Evolutionary conservation across 495 filamentous ascomycete genomes (phyloP).

Genomic region (Daldinia loculata): DNA sequence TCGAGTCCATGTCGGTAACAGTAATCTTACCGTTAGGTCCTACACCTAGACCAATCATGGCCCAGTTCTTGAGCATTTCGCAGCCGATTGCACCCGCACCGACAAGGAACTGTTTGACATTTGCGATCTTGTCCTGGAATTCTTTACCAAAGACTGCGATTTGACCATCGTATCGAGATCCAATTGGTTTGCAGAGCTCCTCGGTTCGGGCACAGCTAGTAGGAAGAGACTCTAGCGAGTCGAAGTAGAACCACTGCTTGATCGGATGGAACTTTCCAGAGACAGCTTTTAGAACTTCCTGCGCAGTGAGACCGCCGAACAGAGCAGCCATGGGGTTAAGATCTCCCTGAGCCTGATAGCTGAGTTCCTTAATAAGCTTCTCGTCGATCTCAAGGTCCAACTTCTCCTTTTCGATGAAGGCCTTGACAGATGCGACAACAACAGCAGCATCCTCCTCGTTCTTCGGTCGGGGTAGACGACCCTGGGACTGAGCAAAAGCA

Average conservation of each 20-base stretch:
- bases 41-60: slow-evolving; percentile 94
- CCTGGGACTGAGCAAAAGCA: slow-evolving; percentile 75
- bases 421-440: slow-evolving; percentile 74
- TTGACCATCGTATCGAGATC: slow-evolving; percentile 92
- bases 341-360: slow-evolving; percentile 94
- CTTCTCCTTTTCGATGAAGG: slow-evolving; percentile 75
- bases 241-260: slow-evolving; percentile 94
- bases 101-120: slow-evolving; percentile 90
- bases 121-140: slow-evolving; percentile 91
- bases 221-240: slow-evolving; percentile 94
- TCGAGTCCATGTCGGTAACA: slow-evolving; percentile 97
- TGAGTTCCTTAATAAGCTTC: slow-evolving; percentile 91
- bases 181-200: slow-evolving; percentile 83
- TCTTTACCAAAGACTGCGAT: slow-evolving; percentile 95
- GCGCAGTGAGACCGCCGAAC: slow-evolving; percentile 93
- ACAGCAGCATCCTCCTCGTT: slow-evolving; percentile 84
- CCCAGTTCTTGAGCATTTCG: slow-evolving; percentile 99
- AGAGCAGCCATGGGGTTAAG: slow-evolving; percentile 91
- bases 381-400: slow-evolving; percentile 82
- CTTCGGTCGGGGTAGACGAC: slow-evolving; percentile 80
- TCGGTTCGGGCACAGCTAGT: slow-evolving; percentile 76
- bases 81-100: slow-evolving; percentile 98
- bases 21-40: slow-evolving; percentile 88
- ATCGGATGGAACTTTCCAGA: slow-evolving; percentile 97
- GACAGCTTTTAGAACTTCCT: slow-evolving; percentile 96